Evolutionary conservation across 2,329 filamentous ascomycete species (phyloP).

Genomic region (Colletotrichum filicis): DNA sequence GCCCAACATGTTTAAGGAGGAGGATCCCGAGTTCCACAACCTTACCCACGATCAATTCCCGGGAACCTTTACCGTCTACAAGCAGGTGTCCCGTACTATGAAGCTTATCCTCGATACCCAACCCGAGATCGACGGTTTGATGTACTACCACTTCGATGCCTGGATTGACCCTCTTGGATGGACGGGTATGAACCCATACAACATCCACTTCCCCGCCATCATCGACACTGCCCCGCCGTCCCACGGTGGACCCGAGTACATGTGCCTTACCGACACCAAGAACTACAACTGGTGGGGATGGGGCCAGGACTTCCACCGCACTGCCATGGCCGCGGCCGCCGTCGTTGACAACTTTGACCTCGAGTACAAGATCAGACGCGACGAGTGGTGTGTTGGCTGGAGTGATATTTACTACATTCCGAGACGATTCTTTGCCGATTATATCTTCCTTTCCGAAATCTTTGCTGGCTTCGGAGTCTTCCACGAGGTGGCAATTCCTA

Average conservation of each 20-base stretch:
- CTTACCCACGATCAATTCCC: conserved; percentile 43
- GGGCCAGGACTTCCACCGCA: conserved; percentile 35
- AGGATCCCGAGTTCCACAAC: conserved; percentile 37
- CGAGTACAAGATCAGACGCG: conserved; percentile 38
- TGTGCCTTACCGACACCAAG: conserved; percentile 37
- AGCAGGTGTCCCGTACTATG: conserved; percentile 44
- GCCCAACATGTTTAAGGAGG: conserved; percentile 35
- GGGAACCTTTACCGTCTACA: conserved; percentile 38
- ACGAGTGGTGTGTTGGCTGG: conserved; percentile 46
- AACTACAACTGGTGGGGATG: conserved; percentile 40
- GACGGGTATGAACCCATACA: conserved; percentile 39
- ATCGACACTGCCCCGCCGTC: conserved; percentile 33
- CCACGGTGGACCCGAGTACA: conserved; percentile 36
- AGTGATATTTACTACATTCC: conserved; percentile 49
- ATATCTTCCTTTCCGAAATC: conserved; percentile 41
- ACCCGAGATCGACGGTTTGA: conserved; percentile 42
- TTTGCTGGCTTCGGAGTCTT: conserved; percentile 41
- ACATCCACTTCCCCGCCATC: conserved; percentile 43
- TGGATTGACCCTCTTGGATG: conserved; percentile 46
- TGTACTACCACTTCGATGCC: conserved; percentile 47
- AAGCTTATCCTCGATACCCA: conserved; percentile 42
- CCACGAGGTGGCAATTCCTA: conserved; percentile 46
- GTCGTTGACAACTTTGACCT: conserved; percentile 36
- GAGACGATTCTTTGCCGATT: conserved; percentile 45
- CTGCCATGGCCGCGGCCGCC: conserved; percentile 33